phyloP scores from a whole-genome alignment of 139 green algal genomes.

The Microglena sp. region DNA sequence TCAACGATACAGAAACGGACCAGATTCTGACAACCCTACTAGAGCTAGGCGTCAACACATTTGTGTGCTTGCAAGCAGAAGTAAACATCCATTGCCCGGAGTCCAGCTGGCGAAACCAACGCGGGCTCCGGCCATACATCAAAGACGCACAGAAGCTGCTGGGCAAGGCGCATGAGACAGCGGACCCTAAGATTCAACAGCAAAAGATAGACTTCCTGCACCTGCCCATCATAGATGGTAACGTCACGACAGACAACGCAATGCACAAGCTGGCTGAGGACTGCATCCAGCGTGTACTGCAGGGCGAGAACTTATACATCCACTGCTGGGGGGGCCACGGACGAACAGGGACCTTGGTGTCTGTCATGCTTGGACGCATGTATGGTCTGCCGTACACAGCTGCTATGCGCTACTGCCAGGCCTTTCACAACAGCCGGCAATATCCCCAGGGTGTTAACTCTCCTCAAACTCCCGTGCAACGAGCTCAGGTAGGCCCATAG shows the following conservation, averaged over 20 bases:
- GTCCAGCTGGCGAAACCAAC: conserved; percentile 42
- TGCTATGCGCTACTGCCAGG: conserved; percentile 59
- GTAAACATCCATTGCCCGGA: conserved; percentile 57
- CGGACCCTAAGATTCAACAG: conserved; percentile 40
- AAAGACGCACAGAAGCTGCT: conserved; percentile 66
- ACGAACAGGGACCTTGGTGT: conserved; percentile 44
- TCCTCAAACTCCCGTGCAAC: conserved; percentile 60
- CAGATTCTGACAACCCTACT: conserved; percentile 55
- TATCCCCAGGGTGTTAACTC: conserved; percentile 63
- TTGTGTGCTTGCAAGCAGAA: conserved; percentile 75
- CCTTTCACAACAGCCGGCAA: conserved; percentile 58
- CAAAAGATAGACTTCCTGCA: conserved; percentile 69
- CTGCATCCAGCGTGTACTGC: conserved; percentile 56
- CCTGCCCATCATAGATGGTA: conserved; percentile 64
- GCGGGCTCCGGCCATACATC: conserved; percentile 67
- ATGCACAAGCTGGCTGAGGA: conserved; percentile 51
- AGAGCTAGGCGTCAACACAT: conserved; percentile 61
- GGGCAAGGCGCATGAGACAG: conserved; percentile 37
- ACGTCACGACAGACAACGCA: conserved; percentile 17
- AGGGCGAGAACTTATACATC: conserved; percentile 61
- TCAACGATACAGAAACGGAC: conserved; percentile 59
- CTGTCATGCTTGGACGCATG: conserved; percentile 57
- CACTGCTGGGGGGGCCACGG: conserved; percentile 70
- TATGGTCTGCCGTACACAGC: conserved; percentile 49
- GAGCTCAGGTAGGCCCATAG: conserved; percentile 39